A percentile compares a stretch with the other conserved stretches of the same genome.
Conservation (phyloP, 208 protist species). For the Leptomonas seymouri region DNA sequence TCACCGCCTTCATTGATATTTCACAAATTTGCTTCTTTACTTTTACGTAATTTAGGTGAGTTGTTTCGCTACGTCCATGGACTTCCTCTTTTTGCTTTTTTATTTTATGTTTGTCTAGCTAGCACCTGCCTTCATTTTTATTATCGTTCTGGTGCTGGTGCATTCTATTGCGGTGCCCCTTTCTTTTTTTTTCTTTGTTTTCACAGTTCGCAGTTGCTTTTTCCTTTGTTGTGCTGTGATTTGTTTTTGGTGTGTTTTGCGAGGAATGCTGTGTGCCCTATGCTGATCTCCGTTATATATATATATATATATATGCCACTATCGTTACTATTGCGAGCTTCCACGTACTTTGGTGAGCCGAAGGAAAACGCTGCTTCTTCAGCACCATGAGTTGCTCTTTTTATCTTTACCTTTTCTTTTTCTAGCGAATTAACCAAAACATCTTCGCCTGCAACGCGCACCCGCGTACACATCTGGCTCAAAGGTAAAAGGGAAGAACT, state of each 20-base stretch:
- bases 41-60: no score
- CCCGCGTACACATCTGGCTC: constrained; percentile 7
- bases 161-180: no score
- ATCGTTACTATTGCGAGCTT: no score
- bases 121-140: no score
- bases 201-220: background rate
- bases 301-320: background rate
- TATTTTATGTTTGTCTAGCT: no score
- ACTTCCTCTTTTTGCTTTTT: no score
- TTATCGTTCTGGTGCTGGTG: no score
- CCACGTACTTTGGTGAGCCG: background rate
- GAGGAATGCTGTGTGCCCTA: background rate
- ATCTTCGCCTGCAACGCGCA: constrained; percentile 9
- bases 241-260: background rate
- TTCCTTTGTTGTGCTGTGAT: background rate
- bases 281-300: background rate
- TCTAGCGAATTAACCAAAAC: constrained; percentile 18
- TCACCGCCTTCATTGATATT: background rate
- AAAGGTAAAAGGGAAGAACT: no score
- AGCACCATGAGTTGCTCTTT: background rate
- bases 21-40: constrained; percentile 23
- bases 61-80: no score
- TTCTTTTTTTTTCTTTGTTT: constrained; percentile 23
- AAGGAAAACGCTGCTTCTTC: background rate
- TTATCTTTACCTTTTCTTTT: constrained; percentile 17